These are phyloP conservation scores for Ottelia alismoides DNA, from an alignment of 106 monocot species.

Conservation along the genomic window DNA sequence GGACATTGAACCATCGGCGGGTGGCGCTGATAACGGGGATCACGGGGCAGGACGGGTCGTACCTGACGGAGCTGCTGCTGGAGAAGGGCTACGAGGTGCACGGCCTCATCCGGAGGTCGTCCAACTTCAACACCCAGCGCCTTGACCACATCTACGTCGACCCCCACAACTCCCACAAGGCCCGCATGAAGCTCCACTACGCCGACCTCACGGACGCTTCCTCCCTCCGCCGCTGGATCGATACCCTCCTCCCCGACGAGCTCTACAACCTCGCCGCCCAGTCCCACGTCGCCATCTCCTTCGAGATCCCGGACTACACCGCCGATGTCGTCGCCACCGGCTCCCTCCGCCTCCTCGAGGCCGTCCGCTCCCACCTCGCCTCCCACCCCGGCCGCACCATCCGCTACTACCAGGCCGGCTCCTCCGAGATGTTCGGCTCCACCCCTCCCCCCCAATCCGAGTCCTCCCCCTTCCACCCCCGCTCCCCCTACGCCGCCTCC, in stretches of 20 bases:
- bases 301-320: conserved; percentile 98
- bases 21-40: conserved; percentile 88
- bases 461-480: conserved; percentile 72
- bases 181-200: conserved; percentile 94
- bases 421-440: conserved; percentile 97
- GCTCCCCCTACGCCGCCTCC: conserved; percentile 92
- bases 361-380: conserved; percentile 52
- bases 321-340: conserved; percentile 96
- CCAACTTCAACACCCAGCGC: conserved; percentile 93
- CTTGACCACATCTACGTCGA: conserved; percentile 92
- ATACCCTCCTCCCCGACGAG: conserved; percentile 78
- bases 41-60: conserved; percentile 95
- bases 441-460: conserved; percentile 93
- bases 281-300: conserved; percentile 96
- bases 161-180: conserved; percentile 74
- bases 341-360: conserved; percentile 89
- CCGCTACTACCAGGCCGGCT: conserved; percentile 91
- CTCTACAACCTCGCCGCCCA: conserved; percentile 98
- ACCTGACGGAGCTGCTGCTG: conserved; percentile 89
- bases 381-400: conserved; percentile 20
- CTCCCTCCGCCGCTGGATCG: conserved; percentile 92
- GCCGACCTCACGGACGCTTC: conserved; percentile 96
- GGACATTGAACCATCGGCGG: conserved; percentile 40
- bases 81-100: conserved; percentile 86
- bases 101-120: conserved; percentile 93